Evolutionary conservation across 441 rosid genomes (phyloP), one percentile per base, ranked within the genome.

Genomic region (Gossypium trilobum): DNA sequence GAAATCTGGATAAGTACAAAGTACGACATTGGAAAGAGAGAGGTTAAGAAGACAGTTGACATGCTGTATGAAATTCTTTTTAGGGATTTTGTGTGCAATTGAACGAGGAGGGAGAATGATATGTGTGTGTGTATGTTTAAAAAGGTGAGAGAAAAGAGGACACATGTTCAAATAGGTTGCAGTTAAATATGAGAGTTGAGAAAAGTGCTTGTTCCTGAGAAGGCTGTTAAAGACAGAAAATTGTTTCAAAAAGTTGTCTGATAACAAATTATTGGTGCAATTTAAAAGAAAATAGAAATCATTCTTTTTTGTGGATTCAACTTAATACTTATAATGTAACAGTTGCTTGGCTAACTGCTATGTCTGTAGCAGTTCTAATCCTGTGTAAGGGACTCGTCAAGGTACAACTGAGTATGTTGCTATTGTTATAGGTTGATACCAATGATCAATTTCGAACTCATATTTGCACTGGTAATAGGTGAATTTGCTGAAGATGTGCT

Each of bases 271-370:
- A 5, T n/a, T 16, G 16, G 17, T 33, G 1, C 39, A 33, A 61
- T 61, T 62, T 11, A 19, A 33, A 62, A 36, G 25, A 17, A 57
- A 33, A 36, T 33, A 16, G 27, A 36, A 17, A 36, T 62, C 22
- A 36, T 62, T 2, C 51, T 17, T 62, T 62, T 62, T 39, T 8
- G 68, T 62, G 68, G 44, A 14, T 36, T 62, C 68, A 62, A 62
- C 22, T 62, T 62, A 17, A n/a, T 20, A 17, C 42, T 62, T 17
- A 39, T 36, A 19, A 10, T 36, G 46, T 36, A 36, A 20, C 48
- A 33, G 3, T 62, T 10, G 50, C n/a, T 39, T 17, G 68, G 20
- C 25, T 36, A 36, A 33, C 50, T 36, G 14, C 14, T 36, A 17
- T 62, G 13, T 62, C 5, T 62, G 14, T 62, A 62, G 27, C n/a